Evolutionary conservation across 202 grass and related monocot species (phyloP).

Genomic region (Carex sylvatica): DNA sequence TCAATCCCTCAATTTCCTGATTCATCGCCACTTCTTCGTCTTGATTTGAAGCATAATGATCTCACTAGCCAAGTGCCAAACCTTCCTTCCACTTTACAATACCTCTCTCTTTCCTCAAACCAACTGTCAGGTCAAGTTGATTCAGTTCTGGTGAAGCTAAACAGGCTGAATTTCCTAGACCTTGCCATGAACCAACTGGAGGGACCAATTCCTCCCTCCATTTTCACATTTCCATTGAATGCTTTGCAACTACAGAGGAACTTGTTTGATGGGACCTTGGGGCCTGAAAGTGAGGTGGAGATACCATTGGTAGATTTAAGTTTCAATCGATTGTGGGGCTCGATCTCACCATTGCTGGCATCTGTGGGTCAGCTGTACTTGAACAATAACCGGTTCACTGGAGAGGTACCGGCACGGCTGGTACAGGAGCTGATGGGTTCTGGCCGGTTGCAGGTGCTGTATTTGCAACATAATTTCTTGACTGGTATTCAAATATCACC

Average conservation of each 20-base stretch:
- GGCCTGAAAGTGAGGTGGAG: constrained; percentile 49
- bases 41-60: constrained; percentile 74
- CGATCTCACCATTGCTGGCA: constrained; percentile 64
- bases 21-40: constrained; percentile 64
- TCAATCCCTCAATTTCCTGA: constrained; percentile 50
- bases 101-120: constrained; percentile 79
- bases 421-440: constrained; percentile 66
- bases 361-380: constrained; percentile 74
- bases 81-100: constrained; percentile 55
- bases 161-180: constrained; percentile 72
- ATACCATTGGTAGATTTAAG: constrained; percentile 83
- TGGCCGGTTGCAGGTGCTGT: constrained; percentile 70
- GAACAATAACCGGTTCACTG: constrained; percentile 92
- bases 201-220: constrained; percentile 59
- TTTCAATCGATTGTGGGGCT: constrained; percentile 77
- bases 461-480: constrained; percentile 98
- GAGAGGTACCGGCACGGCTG: constrained; percentile 67
- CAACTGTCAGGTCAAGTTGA: constrained; percentile 55
- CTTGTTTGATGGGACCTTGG: constrained; percentile 52
- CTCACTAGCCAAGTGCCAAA: constrained; percentile 56
- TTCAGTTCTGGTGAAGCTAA: constrained; percentile 44
- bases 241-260: constrained; percentile 89
- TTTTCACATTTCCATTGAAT: constrained; percentile 63
- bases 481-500: constrained; percentile 57
- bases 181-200: constrained; percentile 81